A percentile compares a stretch with the other conserved stretches of the same genome.
phyloP scores from a whole-genome alignment of 192 early-diverging fungal species.

The Gamsiella multidivaricata region DNA sequence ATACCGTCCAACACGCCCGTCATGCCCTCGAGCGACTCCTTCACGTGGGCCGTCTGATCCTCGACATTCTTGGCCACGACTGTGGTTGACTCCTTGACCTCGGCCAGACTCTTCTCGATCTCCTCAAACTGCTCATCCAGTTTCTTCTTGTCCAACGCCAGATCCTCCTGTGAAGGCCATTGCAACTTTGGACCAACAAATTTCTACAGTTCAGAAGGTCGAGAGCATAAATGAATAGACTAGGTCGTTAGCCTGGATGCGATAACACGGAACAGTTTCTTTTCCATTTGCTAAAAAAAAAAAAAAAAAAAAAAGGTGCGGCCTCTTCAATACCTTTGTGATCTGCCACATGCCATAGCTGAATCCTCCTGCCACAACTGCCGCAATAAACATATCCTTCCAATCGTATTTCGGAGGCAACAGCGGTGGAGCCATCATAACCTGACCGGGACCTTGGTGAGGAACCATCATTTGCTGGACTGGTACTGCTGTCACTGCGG shows the following conservation, averaged over 20 bases:
- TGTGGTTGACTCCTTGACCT: constrained; percentile 28
- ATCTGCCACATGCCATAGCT: constrained; percentile 82
- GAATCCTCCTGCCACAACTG: constrained; percentile 84
- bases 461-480: neutral
- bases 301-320: too few species aligned
- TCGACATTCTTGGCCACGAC: constrained; percentile 64
- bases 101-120: constrained; percentile 47
- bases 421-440: constrained; percentile 44
- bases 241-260: too few species aligned
- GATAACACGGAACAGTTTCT: too few species aligned
- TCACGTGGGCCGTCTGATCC: constrained; percentile 76
- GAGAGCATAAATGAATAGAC: too few species aligned
- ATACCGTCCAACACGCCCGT: constrained; percentile 68
- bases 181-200: constrained; percentile 66
- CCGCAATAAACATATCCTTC: constrained; percentile 92
- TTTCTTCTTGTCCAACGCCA: constrained; percentile 72
- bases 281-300: too few species aligned
- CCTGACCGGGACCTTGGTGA: constrained; percentile 20
- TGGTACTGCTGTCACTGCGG: constrained; percentile 14
- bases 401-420: constrained; percentile 76
- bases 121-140: constrained; percentile 71
- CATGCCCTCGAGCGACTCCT: constrained; percentile 71
- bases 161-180: constrained; percentile 70
- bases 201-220: constrained; percentile 53
- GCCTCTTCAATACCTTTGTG: constrained; percentile 74